Evolutionary conservation across 495 filamentous ascomycete species (phyloP), one percentile per base, ranked within the genome.

Genomic region (Tetracladium marchalianum): DNA sequence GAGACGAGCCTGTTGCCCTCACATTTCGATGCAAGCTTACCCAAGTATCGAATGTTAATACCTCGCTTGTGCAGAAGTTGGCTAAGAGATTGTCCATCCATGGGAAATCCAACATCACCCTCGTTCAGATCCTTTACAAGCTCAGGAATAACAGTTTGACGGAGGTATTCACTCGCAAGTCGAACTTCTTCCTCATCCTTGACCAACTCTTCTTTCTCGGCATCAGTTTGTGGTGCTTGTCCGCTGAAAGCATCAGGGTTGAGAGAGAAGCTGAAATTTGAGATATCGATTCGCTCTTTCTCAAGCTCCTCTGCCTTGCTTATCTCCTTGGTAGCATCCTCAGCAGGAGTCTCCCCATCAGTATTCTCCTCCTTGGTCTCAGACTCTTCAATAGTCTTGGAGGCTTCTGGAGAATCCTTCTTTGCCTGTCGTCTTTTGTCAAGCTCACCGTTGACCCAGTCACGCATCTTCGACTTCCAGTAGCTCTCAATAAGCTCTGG

Each of bases 171-270:
- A 68, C 88, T 90, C 15, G 85, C 87, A 32, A 81, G 80, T 41
- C 85, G 80, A 35, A 97, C 90, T 45, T 95, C 84, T 55, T 82
- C 72, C 66, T 97, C 93, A 56, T 99, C 93, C 52, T 83, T 73
- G 44, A 77, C 77, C 80, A 83, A 78, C 58, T 90, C 77, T 48
- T 78, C 78, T 67, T 90, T 94, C 58, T 97, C 92, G 50, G 84
- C 88, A 9, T 90, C 79, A 11, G 86, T 90, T 60, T 92, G 85
- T 19, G 93, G 92, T 34, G 76, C 68, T 64, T 99, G 93, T 47
- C 88, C 90, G 62, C 85, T 90, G 72, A 86, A 95, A 41, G 86
- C 88, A 61, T 99, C 93, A 18, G 93, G 90, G 69, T 99, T 99
- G 22, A 99, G 75, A 22, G 85, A 68, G 46, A 95, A 85, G 19